Evolutionary conservation across 176 grass and related monocot species (phyloP).

Genomic region (Musa itinerans): DNA sequence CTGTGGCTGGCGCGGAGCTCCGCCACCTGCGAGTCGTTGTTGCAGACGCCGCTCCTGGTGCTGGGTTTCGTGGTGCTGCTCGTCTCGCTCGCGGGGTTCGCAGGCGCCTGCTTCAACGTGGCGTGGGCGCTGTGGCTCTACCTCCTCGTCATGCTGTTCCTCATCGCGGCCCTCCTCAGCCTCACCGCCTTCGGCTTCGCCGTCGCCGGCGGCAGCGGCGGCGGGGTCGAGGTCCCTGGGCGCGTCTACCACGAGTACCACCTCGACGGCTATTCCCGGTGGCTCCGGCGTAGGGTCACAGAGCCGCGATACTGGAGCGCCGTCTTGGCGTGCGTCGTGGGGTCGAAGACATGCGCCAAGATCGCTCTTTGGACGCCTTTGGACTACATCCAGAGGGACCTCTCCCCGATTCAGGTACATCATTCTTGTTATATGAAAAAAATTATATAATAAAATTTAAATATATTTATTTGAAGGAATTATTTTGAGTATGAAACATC

Average conservation of each 20-base stretch:
- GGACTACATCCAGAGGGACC: conserved; percentile 39
- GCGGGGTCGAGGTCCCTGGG: conserved; percentile 31
- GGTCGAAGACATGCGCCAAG: conserved; percentile 29
- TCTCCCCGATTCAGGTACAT: conserved; percentile 35
- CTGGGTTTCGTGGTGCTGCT: conserved; percentile 65
- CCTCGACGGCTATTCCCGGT: conserved; percentile 45
- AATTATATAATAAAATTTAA: too few relatives aligned
- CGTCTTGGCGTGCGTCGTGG: conserved; percentile 31
- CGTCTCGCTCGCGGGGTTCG: conserved; percentile 58
- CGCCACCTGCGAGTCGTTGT: conserved; percentile 44
- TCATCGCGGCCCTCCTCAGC: conserved; percentile 43
- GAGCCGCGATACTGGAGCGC: conserved; percentile 24
- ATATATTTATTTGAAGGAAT: too few relatives aligned
- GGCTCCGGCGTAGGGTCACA: conserved; percentile 39
- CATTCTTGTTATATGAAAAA: too few relatives aligned
- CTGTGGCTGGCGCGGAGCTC: conserved; percentile 59
- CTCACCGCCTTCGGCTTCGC: conserved; percentile 43
- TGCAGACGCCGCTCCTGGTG: conserved; percentile 53
- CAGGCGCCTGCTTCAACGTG: conserved; percentile 63
- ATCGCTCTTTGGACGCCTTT: conserved; percentile 29
- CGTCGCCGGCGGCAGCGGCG: conserved; percentile 48
- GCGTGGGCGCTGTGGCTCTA: conserved; percentile 61
- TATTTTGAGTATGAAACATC: too few relatives aligned
- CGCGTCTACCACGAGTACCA: conserved; percentile 62
- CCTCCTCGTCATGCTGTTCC: conserved; percentile 52